Base-by-base conservation (phyloP, 2,329 filamentous ascomycete species). In the Alternaria viburni region DNA sequence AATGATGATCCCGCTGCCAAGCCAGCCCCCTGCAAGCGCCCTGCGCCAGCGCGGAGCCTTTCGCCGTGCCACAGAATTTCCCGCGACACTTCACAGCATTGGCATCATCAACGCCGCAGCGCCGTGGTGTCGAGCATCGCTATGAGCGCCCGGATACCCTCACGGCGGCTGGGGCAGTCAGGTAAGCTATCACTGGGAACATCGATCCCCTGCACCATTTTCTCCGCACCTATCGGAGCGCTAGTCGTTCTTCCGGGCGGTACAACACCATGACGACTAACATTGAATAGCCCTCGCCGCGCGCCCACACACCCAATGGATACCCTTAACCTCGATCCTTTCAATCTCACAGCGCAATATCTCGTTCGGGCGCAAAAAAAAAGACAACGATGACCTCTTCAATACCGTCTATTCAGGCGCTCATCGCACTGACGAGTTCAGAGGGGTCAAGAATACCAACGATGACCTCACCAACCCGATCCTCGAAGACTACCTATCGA, bases 121-220 rank as follows among this genome's bases (percentile, higher is more conserved):
- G 73, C 74, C 70, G 75, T 45, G 63, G 60, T 49, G 57, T 51
- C 57, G 61, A 67, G 64, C 71, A 73, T 73, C 74, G 57, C 68
- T 76, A 93, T 93, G 90, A 91, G 85, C 81, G 80, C 90, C 73
- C 86, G 86, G 79, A 81, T 89, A 75, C 88, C 89, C 70, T 84
- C 88, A 73, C 83, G 88, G 83, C 87, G 86, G 82, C 81, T 90
- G 71, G 83, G 86, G 59, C 83, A 84, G 74, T 83, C 85, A 77
- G 87, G 90, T 92, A 85, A 61, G 84, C 62, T 44, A 32, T 23
- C 36, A 17, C 17, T 36, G n/a, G 25, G 9, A 21, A 9, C 47
- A 11, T 32, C 12, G 28, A 17, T 17, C 1, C 6, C 26, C 10
- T 51, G 47, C 47, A 21, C 47, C 15, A 30, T 30, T 19, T 30